A percentile compares a stretch with the other conserved stretches of the same genome.
These are phyloP conservation scores for Umbelopsis ramanniana DNA, from an alignment of 192 early-diverging fungal species.

Conservation along the genomic window DNA sequence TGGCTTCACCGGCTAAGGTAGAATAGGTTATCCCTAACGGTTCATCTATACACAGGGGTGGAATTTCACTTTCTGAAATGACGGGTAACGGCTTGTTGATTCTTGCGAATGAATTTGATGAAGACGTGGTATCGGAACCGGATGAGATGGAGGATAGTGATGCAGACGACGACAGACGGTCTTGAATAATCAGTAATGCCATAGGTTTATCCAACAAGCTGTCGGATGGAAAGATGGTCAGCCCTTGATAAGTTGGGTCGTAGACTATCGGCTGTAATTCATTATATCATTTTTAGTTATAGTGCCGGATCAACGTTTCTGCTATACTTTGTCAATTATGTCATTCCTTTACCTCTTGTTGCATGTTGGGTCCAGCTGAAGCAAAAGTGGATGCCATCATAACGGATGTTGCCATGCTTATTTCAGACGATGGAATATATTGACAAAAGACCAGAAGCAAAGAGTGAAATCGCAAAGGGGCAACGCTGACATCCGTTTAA, in stretches of 20 bases:
- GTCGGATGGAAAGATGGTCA: not conserved
- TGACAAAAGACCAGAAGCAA: not conserved
- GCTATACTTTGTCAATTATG: not conserved
- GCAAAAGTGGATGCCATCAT: not conserved
- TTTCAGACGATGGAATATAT: not conserved
- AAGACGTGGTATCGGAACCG: not conserved
- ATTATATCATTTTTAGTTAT: not conserved
- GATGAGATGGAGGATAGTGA: constrained; percentile 15
- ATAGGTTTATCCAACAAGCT: constrained; percentile 12
- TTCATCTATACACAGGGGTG: not conserved
- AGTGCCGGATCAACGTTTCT: not conserved
- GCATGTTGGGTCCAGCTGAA: not conserved
- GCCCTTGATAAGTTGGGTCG: not conserved
- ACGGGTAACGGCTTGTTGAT: not conserved
- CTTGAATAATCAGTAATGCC: constrained; percentile 8
- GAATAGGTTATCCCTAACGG: not conserved
- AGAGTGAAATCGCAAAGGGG: not conserved
- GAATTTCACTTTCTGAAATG: not conserved
- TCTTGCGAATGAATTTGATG: not conserved
- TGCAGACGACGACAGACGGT: not conserved
- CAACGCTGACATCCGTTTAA: not conserved
- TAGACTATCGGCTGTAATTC: not conserved
- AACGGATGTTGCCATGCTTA: not conserved
- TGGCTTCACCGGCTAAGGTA: not conserved
- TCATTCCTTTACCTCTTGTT: not conserved